phyloP scores from a whole-genome alignment of 805 yeast genomes.

The Teunomyces aglyptinius region DNA sequence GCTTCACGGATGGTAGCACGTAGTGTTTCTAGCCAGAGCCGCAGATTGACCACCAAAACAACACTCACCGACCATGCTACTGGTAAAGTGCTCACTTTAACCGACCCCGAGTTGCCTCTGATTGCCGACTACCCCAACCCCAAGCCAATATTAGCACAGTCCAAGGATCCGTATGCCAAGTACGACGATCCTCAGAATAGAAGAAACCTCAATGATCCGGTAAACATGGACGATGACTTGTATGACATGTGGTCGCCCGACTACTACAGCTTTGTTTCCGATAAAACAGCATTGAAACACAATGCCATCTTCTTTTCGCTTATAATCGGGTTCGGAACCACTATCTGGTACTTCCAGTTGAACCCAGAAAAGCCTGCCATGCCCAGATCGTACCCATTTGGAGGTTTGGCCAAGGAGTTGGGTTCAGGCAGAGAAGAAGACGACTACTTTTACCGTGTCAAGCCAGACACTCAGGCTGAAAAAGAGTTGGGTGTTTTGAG shows the following conservation, averaged over 20 bases:
- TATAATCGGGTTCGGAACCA: conserved; percentile 43
- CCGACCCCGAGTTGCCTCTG: conserved; percentile 44
- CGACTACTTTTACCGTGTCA: conserved; percentile 38
- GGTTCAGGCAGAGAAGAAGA: conserved; percentile 54
- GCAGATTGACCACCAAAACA: conserved; percentile 31
- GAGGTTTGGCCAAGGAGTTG: conserved; percentile 70
- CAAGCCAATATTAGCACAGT: conserved; percentile 58
- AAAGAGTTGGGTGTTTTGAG: conserved; percentile 36
- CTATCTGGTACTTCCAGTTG: conserved; percentile 45
- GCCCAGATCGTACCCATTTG: conserved; percentile 72
- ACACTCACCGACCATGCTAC: conserved; percentile 41
- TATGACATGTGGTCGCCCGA: conserved; percentile 88
- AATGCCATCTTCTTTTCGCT: conserved; percentile 48
- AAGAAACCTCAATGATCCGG: conserved; percentile 72
- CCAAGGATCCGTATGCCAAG: conserved; percentile 66
- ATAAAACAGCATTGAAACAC: conserved; percentile 58
- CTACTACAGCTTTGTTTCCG: conserved; percentile 57
- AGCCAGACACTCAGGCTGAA: conserved; percentile 39
- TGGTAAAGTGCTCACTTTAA: conserved; percentile 37
- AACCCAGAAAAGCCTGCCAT: conserved; percentile 68
- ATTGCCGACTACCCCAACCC: conserved; percentile 62
- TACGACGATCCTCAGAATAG: conserved; percentile 81
- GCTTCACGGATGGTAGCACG: conserved; percentile 11
- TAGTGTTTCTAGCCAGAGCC: conserved; percentile 7
- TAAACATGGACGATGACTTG: conserved; percentile 69